Evolutionary conservation across 768 basidiomycete species (phyloP).

Genomic region (Gelatoporia subvermispora): DNA sequence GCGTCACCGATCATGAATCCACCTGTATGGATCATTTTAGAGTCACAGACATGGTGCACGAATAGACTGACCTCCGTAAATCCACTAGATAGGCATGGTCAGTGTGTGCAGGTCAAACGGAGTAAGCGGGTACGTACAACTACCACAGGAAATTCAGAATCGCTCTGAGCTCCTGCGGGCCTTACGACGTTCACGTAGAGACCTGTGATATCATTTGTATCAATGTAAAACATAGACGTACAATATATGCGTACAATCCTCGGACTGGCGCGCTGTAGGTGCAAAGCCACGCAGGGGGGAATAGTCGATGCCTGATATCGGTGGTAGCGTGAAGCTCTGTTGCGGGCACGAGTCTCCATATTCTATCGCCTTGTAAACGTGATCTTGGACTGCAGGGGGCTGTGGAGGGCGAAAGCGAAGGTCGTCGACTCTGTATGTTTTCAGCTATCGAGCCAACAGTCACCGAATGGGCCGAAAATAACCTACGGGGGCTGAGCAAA

Average conservation of each 20-base stretch:
- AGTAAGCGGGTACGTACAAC: constrained; percentile 6
- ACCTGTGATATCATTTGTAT: not conserved
- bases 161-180: not conserved
- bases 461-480: not conserved
- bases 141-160: constrained; percentile 12
- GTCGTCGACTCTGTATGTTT: constrained; percentile 23
- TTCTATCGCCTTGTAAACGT: constrained; percentile 6
- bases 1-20: constrained; percentile 1
- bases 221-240: not conserved
- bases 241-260: not conserved
- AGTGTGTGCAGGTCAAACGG: not conserved
- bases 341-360: constrained; percentile 22
- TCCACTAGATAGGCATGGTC: not conserved
- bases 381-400: constrained; percentile 6
- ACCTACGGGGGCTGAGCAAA: constrained; percentile 36
- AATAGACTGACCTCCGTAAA: not conserved
- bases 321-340: constrained; percentile 3
- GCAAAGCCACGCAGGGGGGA: not conserved
- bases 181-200: constrained; percentile 13
- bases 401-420: constrained; percentile 33
- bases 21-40: not conserved
- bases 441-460: not conserved
- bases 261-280: not conserved
- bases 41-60: no score
- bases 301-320: not conserved